These are phyloP conservation scores for Microdochium paspali DNA, from an alignment of 2,329 filamentous ascomycete genomes.

Conservation along the genomic window DNA sequence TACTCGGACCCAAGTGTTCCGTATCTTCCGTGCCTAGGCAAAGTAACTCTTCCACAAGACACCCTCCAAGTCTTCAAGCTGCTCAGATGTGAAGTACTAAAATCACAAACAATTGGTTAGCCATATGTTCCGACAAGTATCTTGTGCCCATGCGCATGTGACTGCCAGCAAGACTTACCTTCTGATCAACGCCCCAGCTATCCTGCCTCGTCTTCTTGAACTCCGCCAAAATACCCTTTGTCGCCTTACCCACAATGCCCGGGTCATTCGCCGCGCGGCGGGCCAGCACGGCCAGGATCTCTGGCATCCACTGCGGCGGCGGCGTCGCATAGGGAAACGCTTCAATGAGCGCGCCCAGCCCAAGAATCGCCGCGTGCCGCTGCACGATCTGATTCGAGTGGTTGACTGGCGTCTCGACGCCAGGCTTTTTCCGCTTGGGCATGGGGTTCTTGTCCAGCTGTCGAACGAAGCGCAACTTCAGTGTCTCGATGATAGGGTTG, in stretches of 20 bases:
- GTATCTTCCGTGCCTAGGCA: constrained; percentile 41
- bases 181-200: constrained; percentile 96
- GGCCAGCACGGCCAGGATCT: constrained; percentile 78
- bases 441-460: constrained; percentile 78
- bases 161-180: constrained; percentile 48
- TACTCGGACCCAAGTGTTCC: no score
- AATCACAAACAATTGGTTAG: constrained; percentile 15
- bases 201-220: constrained; percentile 99
- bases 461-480: constrained; percentile 71
- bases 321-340: constrained; percentile 95
- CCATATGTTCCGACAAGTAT: not conserved
- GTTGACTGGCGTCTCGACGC: constrained; percentile 61
- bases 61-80: constrained; percentile 89
- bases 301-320: constrained; percentile 88
- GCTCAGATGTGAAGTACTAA: constrained; percentile 78
- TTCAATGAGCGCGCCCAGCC: constrained; percentile 82
- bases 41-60: constrained; percentile 99
- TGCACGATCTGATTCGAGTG: constrained; percentile 69
- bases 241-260: constrained; percentile 89
- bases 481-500: constrained; percentile 62
- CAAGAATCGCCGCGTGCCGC: constrained; percentile 84
- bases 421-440: constrained; percentile 59
- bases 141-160: not conserved
- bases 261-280: constrained; percentile 79
- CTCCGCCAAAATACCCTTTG: constrained; percentile 86